Evolutionary conservation across 2,329 filamentous ascomycete genomes (phyloP).

Genomic region (Ophiostoma tasmaniense): DNA sequence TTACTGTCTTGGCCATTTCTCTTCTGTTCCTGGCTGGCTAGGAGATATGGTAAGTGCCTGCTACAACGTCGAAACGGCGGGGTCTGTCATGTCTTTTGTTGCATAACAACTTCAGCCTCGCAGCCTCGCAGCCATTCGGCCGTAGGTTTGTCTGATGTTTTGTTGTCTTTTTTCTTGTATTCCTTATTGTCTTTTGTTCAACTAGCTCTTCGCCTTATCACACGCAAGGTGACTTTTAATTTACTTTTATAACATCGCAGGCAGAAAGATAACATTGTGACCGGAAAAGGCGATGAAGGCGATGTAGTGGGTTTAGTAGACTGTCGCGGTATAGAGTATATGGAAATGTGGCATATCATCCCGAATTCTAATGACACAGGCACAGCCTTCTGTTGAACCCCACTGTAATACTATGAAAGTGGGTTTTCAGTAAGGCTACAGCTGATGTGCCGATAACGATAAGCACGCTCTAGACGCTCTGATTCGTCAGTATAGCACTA

Average conservation of each 20-base stretch:
- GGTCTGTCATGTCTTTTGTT: not conserved
- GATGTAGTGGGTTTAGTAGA: not conserved
- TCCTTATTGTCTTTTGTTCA: not conserved
- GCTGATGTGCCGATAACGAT: constrained; percentile 19
- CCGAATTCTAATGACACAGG: not conserved
- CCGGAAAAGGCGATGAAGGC: not conserved
- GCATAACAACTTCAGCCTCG: not conserved
- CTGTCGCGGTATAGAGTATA: not conserved
- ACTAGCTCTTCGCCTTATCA: not conserved
- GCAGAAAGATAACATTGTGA: not conserved
- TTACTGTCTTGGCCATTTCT: not conserved
- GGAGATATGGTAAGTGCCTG: not conserved
- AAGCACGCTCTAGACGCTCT: constrained; percentile 12
- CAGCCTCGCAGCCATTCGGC: not conserved
- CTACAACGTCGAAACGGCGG: not conserved
- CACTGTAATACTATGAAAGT: not conserved
- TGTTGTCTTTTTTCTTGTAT: not conserved
- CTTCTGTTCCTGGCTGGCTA: not conserved
- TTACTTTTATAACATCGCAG: not conserved
- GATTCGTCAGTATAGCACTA: constrained; percentile 21
- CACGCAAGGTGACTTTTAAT: not conserved
- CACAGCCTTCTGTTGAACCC: not conserved
- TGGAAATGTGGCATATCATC: not conserved
- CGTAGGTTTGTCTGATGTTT: not conserved
- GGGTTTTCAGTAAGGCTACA: not conserved